Evolutionary conservation across 768 basidiomycete genomes (phyloP), one percentile per base, ranked within the genome.

Genomic region (Rickenella mellea): DNA sequence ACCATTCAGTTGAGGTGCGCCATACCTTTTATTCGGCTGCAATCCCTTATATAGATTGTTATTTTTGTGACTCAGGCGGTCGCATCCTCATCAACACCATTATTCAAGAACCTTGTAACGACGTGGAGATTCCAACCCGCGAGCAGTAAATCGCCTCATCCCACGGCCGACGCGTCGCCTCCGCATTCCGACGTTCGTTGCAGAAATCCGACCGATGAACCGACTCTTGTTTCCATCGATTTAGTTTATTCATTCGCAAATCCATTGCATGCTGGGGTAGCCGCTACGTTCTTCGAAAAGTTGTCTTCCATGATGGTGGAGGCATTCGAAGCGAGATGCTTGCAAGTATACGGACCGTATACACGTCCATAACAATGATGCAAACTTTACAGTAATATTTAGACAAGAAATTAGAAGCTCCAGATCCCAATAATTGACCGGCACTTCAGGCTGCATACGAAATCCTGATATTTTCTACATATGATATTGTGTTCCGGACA

Each of bases 251-350:
- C 84, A 20, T 98, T 98, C 57, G 73, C 84, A 35, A 92, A 80
- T 54, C 92, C 91, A 0, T 51, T 93, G 24, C 82, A 97, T 56
- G 83, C 88, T 2, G 73, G 78, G 4, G 71, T 93, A n/a, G 86
- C 88, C 4, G 71, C 80, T 17, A 66, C 79, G 3, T 91, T 97
- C 58, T 88, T 97, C 56, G 84, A 84, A 7, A 79, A 85, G 55
- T 81, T 96, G 4, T 86, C 87, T 3, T 76, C 76, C 50, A 71
- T 83, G 62, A 97, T 96, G 90, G 81, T 97, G 19, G 66, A 81
- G 41, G 92, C 93, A 1, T 99, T 99, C 52, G 92, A 97, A 63
- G 71, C 82, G 48, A 74, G 92, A 21, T 94, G 90, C 59, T 33
- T 69, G 42, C 65, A 71, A 39, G 66, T 94, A 5, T 92, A 91